Evolutionary conservation across 1,139 yeast species (phyloP), one percentile per base, ranked within the genome.

Genomic region (Suhomyces taliae): DNA sequence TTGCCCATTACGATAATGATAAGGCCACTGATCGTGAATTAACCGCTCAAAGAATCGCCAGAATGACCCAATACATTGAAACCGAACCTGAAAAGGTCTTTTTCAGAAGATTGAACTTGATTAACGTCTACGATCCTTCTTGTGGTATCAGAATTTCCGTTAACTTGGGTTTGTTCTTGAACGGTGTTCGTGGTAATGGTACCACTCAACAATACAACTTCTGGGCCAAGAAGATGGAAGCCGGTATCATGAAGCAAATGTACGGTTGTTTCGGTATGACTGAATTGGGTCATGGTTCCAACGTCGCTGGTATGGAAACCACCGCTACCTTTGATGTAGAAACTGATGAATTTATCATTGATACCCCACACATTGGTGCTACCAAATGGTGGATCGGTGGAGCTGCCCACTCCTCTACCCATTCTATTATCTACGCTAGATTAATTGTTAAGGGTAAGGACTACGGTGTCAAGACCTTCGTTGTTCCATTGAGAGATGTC

Each of bases 301-400:
- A 90, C 61, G 97, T 90, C 35, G 96, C 96, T 11, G 95, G 89
- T 39, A 74, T 90, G 54, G 96, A 90, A 69, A 90, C 97, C n/a
- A 87, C 91, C 31, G 96, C 97, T 19, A 85, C 87, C 41, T 90
- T 78, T 64, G 87, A 89, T 64, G 73, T 75, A 40, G 72, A 69
- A 29, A 77, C 76, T 31, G 90, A 88, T 59, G 82, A 83, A 53
- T 88, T 90, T 57, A 67, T 80, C 46, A 83, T 90, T 55, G 82
- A 88, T 65, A 90, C 97, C 26, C 97, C 97, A 7, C 89, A 89
- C 63, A 70, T 87, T 52, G 90, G 93, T 46, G 97, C 97, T 36
- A 89, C 97, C 49, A 90, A 90, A 69, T 90, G 97, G 97, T 90
- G 97, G 97, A 90, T 90, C 61, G 97, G 97, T 46, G 97, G 97